Percentiles rank a stretch among this genome's conserved stretches.
These are phyloP conservation scores for Clarireedia paspali DNA, from an alignment of 2,329 filamentous ascomycete species.

Conservation along the genomic window DNA sequence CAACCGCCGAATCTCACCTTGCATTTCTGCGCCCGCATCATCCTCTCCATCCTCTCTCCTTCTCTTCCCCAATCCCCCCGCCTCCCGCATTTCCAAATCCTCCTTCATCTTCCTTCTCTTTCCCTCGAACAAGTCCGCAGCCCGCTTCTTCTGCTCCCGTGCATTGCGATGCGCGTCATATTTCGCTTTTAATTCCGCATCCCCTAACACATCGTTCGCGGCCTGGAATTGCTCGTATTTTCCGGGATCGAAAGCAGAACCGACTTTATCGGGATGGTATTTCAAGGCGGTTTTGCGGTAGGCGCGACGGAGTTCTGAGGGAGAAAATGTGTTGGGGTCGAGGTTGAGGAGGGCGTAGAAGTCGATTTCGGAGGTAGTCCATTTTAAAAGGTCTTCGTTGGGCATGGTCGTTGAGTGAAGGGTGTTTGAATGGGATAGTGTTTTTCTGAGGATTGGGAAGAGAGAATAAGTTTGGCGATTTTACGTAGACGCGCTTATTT, in stretches of 20 bases:
- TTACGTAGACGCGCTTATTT: too few species aligned
- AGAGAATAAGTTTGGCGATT: too few species aligned
- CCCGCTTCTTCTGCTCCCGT: constrained; percentile 58
- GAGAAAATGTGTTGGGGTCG: constrained; percentile 19
- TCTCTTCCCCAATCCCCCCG: constrained; percentile 48
- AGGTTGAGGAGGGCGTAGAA: constrained; percentile 29
- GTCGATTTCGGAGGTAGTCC: constrained; percentile 28
- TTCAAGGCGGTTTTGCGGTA: constrained; percentile 83
- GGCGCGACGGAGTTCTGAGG: constrained; percentile 38
- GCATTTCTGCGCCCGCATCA: constrained; percentile 35
- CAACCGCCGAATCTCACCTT: constrained; percentile 44
- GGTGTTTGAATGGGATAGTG: background rate
- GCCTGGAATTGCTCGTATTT: constrained; percentile 82
- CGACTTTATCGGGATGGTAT: constrained; percentile 89
- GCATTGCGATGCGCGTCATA: constrained; percentile 75
- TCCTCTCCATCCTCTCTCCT: constrained; percentile 38
- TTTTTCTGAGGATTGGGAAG: too few species aligned
- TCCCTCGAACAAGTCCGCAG: constrained; percentile 66
- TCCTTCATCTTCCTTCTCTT: constrained; percentile 72
- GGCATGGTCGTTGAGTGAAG: constrained; percentile 20
- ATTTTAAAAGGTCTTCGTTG: constrained; percentile 27
- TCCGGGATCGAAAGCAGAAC: constrained; percentile 63
- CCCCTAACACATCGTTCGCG: constrained; percentile 76
- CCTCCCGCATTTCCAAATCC: constrained; percentile 74
- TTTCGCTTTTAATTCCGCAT: constrained; percentile 59